phyloP scores from a whole-genome alignment of 2,329 filamentous ascomycete genomes.

The Penicillium sp. region DNA sequence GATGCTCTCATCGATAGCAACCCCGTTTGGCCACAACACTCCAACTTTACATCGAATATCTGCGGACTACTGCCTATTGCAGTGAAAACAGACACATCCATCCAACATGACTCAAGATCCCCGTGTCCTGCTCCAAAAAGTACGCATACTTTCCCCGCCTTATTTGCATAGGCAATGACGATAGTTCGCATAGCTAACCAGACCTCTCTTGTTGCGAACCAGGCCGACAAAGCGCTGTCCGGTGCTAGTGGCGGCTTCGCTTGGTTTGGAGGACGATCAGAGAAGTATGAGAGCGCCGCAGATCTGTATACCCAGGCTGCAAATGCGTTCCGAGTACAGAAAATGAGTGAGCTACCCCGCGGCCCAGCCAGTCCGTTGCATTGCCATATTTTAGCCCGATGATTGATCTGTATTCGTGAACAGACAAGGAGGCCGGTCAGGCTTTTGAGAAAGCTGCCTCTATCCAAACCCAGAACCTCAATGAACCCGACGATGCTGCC shows the following conservation, averaged over 20 bases:
- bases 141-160: conserved; percentile 36
- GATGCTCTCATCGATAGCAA: conserved; percentile 19
- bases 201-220: conserved; percentile 21
- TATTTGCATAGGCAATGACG: conserved; percentile 24
- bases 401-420: background rate
- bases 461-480: conserved; percentile 76
- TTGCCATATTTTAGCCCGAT: background rate
- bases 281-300: conserved; percentile 86
- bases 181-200: conserved; percentile 28
- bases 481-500: conserved; percentile 88
- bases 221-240: conserved; percentile 83
- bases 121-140: conserved; percentile 74
- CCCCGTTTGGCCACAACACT: conserved; percentile 17
- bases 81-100: conserved; percentile 1
- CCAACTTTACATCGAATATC: conserved; percentile 12
- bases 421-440: conserved; percentile 80
- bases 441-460: conserved; percentile 83
- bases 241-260: conserved; percentile 78
- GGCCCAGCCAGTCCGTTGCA: background rate
- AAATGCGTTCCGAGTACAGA: conserved; percentile 87
- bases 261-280: conserved; percentile 80
- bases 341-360: conserved; percentile 61
- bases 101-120: conserved; percentile 70
- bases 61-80: conserved; percentile 1
- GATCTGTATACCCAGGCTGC: conserved; percentile 85